Percentiles rank a stretch among this genome's conserved stretches.
Conservation (phyloP, 83 land plant species). For the Thuja plicata region DNA sequence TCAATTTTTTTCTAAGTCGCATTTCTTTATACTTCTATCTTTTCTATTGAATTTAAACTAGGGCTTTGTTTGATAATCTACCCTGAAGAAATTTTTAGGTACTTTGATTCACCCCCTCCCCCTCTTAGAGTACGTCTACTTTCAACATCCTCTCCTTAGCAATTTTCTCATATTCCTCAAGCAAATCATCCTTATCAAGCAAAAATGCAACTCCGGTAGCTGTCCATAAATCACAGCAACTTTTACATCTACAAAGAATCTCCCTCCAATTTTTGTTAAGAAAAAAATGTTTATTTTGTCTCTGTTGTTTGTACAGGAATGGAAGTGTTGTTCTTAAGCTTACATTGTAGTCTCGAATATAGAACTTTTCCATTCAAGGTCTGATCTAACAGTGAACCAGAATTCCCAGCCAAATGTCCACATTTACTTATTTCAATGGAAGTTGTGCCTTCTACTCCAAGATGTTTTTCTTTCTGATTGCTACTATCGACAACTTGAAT, state of each 20-base stretch:
- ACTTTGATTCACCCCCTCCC: too few species aligned
- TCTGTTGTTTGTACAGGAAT: conserved; percentile 12
- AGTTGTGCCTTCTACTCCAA: not conserved
- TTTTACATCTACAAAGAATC: conserved; percentile 65
- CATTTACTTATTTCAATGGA: not conserved
- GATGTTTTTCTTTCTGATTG: not conserved
- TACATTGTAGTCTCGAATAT: conserved; percentile 6
- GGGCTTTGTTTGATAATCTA: too few species aligned
- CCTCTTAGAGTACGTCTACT: too few species aligned
- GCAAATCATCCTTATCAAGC: conserved; percentile 75
- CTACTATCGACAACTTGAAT: not conserved
- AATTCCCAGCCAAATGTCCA: not conserved
- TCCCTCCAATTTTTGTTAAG: conserved; percentile 79
- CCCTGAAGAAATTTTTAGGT: too few species aligned
- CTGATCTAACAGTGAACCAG: not conserved
- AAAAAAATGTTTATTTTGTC: conserved; percentile 64
- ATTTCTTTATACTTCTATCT: too few species aligned
- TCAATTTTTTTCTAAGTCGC: too few species aligned
- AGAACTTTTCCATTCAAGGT: not conserved
- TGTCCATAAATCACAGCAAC: conserved; percentile 51
- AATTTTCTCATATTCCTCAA: conserved; percentile 80
- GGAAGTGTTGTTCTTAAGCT: conserved; percentile 28
- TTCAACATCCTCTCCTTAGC: too few species aligned
- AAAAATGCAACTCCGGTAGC: conserved; percentile 51
- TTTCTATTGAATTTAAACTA: too few species aligned